Evolutionary conservation across 192 early-diverging fungal species (phyloP).

Genomic region (Chytriomyces sp.): DNA sequence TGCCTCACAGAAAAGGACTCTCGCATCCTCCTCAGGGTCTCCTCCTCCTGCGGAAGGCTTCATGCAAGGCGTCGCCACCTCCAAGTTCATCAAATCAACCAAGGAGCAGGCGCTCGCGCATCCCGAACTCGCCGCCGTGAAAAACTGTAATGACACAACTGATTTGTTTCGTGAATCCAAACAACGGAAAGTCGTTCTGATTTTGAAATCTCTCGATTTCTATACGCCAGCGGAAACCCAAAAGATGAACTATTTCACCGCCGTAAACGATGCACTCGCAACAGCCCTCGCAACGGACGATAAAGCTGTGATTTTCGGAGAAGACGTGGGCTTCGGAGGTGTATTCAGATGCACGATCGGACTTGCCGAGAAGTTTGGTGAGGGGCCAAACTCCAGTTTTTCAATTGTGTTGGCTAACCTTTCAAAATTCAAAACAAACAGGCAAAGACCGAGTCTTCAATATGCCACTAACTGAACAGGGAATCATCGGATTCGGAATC

Average conservation of each 20-base stretch:
- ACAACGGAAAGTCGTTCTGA: no score
- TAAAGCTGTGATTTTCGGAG: constrained; percentile 91
- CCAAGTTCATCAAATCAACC: constrained; percentile 78
- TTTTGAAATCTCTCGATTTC: background rate
- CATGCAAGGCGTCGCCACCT: constrained; percentile 78
- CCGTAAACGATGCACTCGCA: constrained; percentile 93
- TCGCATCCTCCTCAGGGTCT: constrained; percentile 12
- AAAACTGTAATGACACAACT: constrained; percentile 41
- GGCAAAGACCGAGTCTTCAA: constrained; percentile 91
- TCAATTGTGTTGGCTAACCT: background rate
- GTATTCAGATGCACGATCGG: constrained; percentile 95
- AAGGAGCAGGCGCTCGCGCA: constrained; percentile 70
- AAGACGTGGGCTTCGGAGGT: constrained; percentile 97
- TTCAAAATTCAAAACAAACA: constrained; percentile 7
- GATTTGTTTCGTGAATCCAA: background rate
- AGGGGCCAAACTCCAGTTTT: constrained; percentile 10
- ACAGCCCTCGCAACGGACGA: constrained; percentile 85
- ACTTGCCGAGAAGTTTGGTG: constrained; percentile 86
- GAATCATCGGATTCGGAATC: constrained; percentile 92
- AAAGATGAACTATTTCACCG: constrained; percentile 93
- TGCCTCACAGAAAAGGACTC: no score
- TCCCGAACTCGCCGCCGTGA: constrained; percentile 68
- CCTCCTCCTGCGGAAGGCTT: constrained; percentile 80
- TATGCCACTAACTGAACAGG: constrained; percentile 95
- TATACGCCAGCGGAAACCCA: constrained; percentile 65